These are phyloP conservation scores for Paramecium octaurelia DNA, from an alignment of 73 alveolate genomes.

Conservation along the genomic window DNA sequence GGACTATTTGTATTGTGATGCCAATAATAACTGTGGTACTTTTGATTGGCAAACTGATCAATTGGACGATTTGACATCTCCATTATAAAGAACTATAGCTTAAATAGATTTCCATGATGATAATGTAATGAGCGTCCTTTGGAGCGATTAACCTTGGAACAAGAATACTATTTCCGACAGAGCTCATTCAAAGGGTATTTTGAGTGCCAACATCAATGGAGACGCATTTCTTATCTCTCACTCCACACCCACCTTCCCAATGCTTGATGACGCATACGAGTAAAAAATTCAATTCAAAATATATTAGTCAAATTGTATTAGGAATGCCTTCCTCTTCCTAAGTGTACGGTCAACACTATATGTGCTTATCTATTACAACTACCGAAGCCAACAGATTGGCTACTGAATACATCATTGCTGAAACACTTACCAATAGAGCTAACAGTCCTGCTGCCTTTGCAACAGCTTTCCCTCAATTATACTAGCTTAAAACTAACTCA, in stretches of 20 bases:
- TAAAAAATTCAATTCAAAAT: not conserved
- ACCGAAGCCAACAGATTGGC: conserved; percentile 36
- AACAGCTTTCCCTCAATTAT: conserved; percentile 29
- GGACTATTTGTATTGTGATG: conserved; percentile 45
- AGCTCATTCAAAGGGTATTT: conserved; percentile 45
- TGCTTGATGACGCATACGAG: conserved; percentile 38
- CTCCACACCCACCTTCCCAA: conserved; percentile 19
- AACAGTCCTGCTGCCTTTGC: conserved; percentile 10
- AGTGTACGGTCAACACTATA: conserved; percentile 20
- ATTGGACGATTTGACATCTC: not conserved
- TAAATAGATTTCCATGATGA: conserved; percentile 3
- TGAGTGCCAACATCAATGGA: not conserved
- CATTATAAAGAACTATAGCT: conserved; percentile 27
- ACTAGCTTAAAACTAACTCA: not conserved
- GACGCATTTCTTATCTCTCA: conserved; percentile 20
- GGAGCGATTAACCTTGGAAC: conserved; percentile 44
- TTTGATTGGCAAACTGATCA: not conserved
- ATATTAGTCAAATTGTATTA: not conserved
- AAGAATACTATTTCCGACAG: not conserved
- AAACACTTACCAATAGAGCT: not conserved
- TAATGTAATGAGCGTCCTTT: not conserved
- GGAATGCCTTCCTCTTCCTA: conserved; percentile 35
- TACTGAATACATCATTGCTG: not conserved
- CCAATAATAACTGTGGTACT: not conserved
- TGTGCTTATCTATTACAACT: conserved; percentile 5